phyloP scores from a whole-genome alignment of 192 early-diverging fungal species.

The Obelidium mucronatum region DNA sequence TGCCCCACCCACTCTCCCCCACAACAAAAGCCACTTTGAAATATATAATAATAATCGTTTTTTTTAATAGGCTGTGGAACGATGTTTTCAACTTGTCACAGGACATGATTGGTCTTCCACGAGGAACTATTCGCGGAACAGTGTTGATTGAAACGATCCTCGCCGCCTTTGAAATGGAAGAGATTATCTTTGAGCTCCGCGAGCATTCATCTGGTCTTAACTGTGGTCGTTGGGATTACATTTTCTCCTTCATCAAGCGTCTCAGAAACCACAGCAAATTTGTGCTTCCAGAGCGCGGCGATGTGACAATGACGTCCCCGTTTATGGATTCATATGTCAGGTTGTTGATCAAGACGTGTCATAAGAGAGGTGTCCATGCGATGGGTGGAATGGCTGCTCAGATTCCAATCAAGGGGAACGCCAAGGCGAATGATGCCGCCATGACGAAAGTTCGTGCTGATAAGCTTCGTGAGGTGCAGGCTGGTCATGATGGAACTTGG shows the following conservation, averaged over 20 bases:
- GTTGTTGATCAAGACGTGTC: constrained; percentile 97
- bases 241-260: constrained; percentile 98
- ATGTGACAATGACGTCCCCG: constrained; percentile 92
- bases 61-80: constrained; percentile 88
- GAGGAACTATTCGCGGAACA: constrained; percentile 96
- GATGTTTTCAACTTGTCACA: constrained; percentile 96
- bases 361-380: constrained; percentile 97
- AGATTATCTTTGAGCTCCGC: constrained; percentile 99
- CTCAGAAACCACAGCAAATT: constrained; percentile 87
- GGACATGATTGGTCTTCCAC: constrained; percentile 86
- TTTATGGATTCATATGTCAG: constrained; percentile 99
- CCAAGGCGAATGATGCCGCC: constrained; percentile 86
- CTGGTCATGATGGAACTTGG: constrained; percentile 90
- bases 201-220: constrained; percentile 98
- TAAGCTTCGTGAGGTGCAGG: constrained; percentile 94
- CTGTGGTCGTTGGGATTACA: constrained; percentile 99
- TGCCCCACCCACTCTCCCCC: neutral
- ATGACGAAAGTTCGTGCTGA: constrained; percentile 94
- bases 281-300: constrained; percentile 89
- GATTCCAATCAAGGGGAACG: constrained; percentile 97
- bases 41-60: neutral
- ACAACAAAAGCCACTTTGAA: neutral
- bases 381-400: constrained; percentile 99
- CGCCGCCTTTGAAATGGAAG: constrained; percentile 98
- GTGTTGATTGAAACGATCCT: constrained; percentile 98